A percentile compares a stretch with the other conserved stretches of the same genome.
These are phyloP conservation scores for Naganishia friedmannii DNA, from an alignment of 768 basidiomycete genomes.

Conservation along the genomic window DNA sequence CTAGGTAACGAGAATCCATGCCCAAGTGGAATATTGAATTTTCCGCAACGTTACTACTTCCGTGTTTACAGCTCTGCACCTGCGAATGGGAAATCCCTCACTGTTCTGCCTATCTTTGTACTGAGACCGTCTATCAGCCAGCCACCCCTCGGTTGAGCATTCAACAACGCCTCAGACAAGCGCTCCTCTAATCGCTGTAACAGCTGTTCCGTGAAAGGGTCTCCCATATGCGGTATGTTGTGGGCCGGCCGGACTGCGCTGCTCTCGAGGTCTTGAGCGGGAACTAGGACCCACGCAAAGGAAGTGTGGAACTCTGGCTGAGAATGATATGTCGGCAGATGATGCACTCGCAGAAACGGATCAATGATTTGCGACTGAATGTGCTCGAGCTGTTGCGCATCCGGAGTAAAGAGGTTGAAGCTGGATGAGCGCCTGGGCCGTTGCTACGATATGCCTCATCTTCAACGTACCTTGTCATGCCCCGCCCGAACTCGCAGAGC, in stretches of 20 bases:
- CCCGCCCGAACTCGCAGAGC: constrained; percentile 80
- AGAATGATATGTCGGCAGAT: constrained; percentile 75
- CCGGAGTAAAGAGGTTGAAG: constrained; percentile 18
- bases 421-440: neutral
- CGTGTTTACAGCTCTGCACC: neutral
- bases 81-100: constrained; percentile 15
- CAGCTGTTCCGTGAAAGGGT: constrained; percentile 33
- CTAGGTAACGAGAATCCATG: constrained; percentile 11
- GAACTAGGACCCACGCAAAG: constrained; percentile 73
- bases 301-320: constrained; percentile 83
- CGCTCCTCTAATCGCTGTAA: constrained; percentile 32
- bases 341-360: constrained; percentile 61
- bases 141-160: constrained; percentile 39
- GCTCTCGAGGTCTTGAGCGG: neutral
- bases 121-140: constrained; percentile 39
- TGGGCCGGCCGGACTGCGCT: neutral
- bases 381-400: constrained; percentile 58
- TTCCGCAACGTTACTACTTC: neutral
- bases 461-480: constrained; percentile 63
- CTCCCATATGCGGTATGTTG: neutral
- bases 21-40: neutral
- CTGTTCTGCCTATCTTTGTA: constrained; percentile 41
- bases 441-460: neutral
- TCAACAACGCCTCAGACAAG: constrained; percentile 32
- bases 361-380: constrained; percentile 60